phyloP scores from a whole-genome alignment of 2,329 filamentous ascomycete species.

The Ophiostoma sp. region DNA sequence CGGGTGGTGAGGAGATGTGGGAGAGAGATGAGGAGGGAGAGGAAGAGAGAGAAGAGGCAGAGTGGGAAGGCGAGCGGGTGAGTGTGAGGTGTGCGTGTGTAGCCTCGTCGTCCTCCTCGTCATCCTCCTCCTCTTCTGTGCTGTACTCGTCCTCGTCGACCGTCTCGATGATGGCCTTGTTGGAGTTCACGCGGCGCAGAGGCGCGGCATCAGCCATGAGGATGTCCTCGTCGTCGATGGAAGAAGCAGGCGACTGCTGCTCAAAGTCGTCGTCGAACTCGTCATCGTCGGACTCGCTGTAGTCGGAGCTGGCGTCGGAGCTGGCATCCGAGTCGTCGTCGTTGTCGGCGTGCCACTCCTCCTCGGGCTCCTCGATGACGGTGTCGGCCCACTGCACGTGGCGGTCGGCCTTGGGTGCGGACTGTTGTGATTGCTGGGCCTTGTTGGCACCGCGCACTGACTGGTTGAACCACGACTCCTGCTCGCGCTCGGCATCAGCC shows the following conservation, averaged over 20 bases:
- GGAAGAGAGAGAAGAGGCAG: constrained; percentile 52
- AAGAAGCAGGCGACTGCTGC: constrained; percentile 34
- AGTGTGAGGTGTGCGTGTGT: constrained; percentile 66
- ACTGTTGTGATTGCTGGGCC: constrained; percentile 36
- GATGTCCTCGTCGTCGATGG: constrained; percentile 53
- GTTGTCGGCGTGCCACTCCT: constrained; percentile 65
- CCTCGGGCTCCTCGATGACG: constrained; percentile 70
- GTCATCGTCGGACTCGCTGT: constrained; percentile 50
- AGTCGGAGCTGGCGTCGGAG: constrained; percentile 39
- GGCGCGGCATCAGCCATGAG: constrained; percentile 54
- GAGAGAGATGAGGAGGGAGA: constrained; percentile 69
- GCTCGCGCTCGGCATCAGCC: constrained; percentile 89
- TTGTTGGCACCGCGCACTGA: constrained; percentile 74
- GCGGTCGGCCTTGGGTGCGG: constrained; percentile 54
- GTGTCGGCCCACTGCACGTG: constrained; percentile 88
- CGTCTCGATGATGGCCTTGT: constrained; percentile 8
- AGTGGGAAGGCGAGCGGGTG: constrained; percentile 67
- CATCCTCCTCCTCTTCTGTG: constrained; percentile 44
- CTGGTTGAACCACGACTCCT: constrained; percentile 97
- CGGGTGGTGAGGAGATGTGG: constrained; percentile 60
- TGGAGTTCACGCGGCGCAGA: constrained; percentile 49
- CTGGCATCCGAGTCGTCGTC: constrained; percentile 57
- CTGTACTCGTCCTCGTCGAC: constrained; percentile 20
- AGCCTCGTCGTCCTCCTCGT: constrained; percentile 62
- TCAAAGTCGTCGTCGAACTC: constrained; percentile 53